phyloP scores from a whole-genome alignment of 768 basidiomycete species.

The Mycena filopes region DNA sequence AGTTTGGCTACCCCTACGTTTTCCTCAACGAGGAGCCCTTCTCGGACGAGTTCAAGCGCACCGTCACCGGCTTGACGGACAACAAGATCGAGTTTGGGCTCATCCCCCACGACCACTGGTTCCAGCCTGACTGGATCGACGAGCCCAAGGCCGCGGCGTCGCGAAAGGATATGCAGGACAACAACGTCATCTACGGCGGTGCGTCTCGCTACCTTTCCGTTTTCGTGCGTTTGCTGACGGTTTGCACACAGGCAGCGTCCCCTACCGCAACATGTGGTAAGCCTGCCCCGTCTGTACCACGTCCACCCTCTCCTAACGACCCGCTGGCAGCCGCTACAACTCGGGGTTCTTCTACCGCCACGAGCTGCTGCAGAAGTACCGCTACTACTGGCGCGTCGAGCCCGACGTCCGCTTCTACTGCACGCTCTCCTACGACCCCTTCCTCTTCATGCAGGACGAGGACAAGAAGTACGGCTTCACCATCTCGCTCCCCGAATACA shows the following conservation, averaged over 20 bases:
- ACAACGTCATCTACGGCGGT: conserved; percentile 58
- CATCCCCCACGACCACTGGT: conserved; percentile 79
- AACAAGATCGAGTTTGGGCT: conserved; percentile 62
- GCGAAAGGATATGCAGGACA: conserved; percentile 70
- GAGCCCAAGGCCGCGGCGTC: conserved; percentile 68
- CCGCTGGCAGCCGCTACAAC: conserved; percentile 33
- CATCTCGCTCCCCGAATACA: conserved; percentile 64
- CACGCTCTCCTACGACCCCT: conserved; percentile 61
- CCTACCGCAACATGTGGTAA: conserved; percentile 35
- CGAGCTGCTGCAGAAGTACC: conserved; percentile 59
- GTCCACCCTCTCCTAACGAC: too few species aligned
- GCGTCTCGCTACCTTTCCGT: conserved; percentile 35
- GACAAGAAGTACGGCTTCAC: conserved; percentile 69
- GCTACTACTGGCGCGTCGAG: conserved; percentile 75
- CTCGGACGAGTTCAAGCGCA: conserved; percentile 77
- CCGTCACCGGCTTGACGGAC: conserved; percentile 38
- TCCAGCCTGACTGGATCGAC: conserved; percentile 82
- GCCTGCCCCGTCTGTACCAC: too few species aligned
- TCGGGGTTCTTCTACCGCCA: conserved; percentile 64
- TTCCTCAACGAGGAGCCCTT: conserved; percentile 91
- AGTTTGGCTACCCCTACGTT: conserved; percentile 85
- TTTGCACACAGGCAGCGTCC: conserved; percentile 4
- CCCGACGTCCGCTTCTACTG: conserved; percentile 71
- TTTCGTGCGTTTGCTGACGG: not conserved
- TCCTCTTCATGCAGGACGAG: conserved; percentile 66